phyloP scores from a whole-genome alignment of 352 stramenopile genomes.

The Bremia lactucae region DNA sequence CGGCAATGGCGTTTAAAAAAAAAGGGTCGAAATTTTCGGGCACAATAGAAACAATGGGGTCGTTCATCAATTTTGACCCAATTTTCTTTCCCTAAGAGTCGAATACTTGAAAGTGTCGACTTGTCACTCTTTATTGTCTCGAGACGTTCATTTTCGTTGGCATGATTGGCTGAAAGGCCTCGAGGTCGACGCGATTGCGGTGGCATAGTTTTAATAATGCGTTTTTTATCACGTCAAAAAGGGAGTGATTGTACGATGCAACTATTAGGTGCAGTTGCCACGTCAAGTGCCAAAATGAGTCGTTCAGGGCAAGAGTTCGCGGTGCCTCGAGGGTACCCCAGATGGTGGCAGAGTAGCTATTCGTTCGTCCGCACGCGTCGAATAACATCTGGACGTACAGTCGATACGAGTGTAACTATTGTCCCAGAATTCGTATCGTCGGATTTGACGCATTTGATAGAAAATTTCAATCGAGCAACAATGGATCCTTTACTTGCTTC shows the following conservation, averaged over 20 bases:
- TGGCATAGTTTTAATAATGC: slow-evolving; percentile 11
- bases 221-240: no score
- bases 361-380: slow-evolving; percentile 11
- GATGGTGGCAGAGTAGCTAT: slow-evolving; percentile 15
- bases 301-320: neutral
- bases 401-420: slow-evolving; percentile 4
- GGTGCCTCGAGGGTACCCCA: slow-evolving; percentile 13
- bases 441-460: no score
- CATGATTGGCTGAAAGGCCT: slow-evolving; percentile 38
- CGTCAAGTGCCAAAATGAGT: slow-evolving; percentile 17
- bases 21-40: slow-evolving; percentile 66
- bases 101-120: slow-evolving; percentile 31
- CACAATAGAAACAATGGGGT: slow-evolving; percentile 68
- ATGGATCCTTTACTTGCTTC: no score
- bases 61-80: slow-evolving; percentile 67
- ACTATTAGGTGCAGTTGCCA: no score
- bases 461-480: no score
- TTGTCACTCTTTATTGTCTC: slow-evolving; percentile 48
- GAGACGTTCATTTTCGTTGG: slow-evolving; percentile 45
- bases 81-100: slow-evolving; percentile 48
- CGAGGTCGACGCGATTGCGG: slow-evolving; percentile 23
- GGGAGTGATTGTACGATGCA: slow-evolving; percentile 4
- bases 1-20: slow-evolving; percentile 72
- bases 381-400: slow-evolving; percentile 6
- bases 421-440: slow-evolving; percentile 10